These are phyloP conservation scores for Akebia trifoliata DNA, from an alignment of 164 flowering plant species.

Conservation along the genomic window DNA sequence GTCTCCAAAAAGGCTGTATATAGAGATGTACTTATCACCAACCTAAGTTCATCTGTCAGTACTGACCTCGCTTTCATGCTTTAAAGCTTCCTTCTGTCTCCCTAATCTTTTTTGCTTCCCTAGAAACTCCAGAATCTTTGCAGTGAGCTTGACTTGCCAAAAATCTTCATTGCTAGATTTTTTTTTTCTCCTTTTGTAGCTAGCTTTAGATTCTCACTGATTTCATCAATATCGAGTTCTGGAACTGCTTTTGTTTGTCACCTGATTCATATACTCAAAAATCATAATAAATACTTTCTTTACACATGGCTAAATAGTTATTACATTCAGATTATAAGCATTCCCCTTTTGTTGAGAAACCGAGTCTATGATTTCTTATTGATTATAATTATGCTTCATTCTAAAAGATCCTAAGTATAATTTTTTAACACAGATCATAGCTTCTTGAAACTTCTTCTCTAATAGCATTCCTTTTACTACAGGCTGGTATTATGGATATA, in stretches of 20 bases:
- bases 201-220: neutral
- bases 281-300: neutral
- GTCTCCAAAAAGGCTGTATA: too few species aligned
- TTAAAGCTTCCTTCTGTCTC: too few species aligned
- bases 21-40: too few species aligned
- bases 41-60: too few species aligned
- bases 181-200: neutral
- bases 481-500: slow-evolving; percentile 50
- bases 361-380: neutral
- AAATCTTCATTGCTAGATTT: neutral
- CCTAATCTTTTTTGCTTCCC: too few species aligned
- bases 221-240: too few species aligned
- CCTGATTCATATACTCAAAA: neutral
- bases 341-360: neutral
- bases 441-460: neutral
- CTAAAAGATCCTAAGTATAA: neutral
- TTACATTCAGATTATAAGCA: neutral
- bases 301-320: neutral
- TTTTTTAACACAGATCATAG: slow-evolving; percentile 1
- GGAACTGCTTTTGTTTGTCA: neutral
- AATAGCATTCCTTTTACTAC: slow-evolving; percentile 17
- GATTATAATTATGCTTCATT: neutral
- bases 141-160: too few species aligned
- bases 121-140: too few species aligned
- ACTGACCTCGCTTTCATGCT: too few species aligned